phyloP scores from a whole-genome alignment of 192 early-diverging fungal genomes.

The Backusella macrospora region DNA sequence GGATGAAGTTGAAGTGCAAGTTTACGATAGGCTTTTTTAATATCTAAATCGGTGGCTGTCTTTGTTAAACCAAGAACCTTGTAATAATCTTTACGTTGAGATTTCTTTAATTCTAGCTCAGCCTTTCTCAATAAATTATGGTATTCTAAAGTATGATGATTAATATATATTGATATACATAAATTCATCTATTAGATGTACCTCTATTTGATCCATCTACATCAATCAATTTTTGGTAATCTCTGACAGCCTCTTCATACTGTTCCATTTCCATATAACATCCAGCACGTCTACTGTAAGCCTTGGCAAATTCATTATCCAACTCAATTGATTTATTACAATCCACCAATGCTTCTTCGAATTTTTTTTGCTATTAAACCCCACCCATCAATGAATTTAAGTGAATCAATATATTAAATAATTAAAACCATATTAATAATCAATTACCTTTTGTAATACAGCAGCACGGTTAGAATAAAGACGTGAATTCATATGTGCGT shows the following conservation, averaged over 20 bases:
- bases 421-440: background rate
- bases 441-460: conserved; percentile 60
- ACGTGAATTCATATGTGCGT: conserved; percentile 63
- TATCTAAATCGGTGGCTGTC: conserved; percentile 74
- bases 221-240: conserved; percentile 63
- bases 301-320: conserved; percentile 65
- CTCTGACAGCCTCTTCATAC: conserved; percentile 78
- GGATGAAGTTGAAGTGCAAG: conserved; percentile 89
- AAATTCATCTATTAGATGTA: conserved; percentile 18
- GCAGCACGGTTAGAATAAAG: conserved; percentile 77
- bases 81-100: conserved; percentile 95
- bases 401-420: background rate
- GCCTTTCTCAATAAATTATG: conserved; percentile 54
- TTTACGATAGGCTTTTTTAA: conserved; percentile 84
- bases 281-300: conserved; percentile 78
- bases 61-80: conserved; percentile 82
- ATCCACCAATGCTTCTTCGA: conserved; percentile 61
- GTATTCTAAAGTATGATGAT: conserved; percentile 19
- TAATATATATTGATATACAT: background rate
- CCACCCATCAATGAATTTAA: background rate
- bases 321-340: conserved; percentile 69
- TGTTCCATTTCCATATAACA: conserved; percentile 69
- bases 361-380: conserved; percentile 48
- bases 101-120: conserved; percentile 64
- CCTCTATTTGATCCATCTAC: conserved; percentile 66